Conservation (phyloP, 2,329 filamentous ascomycete genomes). For the Cadophora sp. region DNA sequence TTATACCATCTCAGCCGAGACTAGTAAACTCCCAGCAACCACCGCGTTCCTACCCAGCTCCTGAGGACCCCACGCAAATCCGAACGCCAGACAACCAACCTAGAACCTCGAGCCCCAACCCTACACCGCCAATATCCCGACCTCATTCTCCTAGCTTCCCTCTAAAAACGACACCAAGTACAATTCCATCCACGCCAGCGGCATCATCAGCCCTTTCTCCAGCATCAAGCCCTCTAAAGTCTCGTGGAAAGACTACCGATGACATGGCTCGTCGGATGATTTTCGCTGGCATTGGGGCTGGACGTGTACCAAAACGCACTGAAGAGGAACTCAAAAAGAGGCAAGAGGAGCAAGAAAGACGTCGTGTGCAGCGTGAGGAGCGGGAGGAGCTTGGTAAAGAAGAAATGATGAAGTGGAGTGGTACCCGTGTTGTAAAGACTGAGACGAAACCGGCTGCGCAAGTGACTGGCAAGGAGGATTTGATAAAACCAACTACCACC, state of each 20-base stretch:
- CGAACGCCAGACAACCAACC: not conserved
- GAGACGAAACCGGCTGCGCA: not conserved
- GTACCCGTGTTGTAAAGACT: not conserved
- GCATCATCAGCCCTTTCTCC: not conserved
- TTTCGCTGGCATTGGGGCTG: not conserved
- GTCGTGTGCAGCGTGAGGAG: conserved; percentile 12
- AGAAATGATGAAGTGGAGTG: conserved; percentile 4
- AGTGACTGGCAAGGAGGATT: not conserved
- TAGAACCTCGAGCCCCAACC: not conserved
- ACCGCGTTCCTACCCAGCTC: not conserved
- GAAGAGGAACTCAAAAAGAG: conserved; percentile 15
- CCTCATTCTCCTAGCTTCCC: not conserved
- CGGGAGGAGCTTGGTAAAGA: conserved; percentile 2
- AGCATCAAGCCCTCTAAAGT: not conserved
- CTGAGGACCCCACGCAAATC: not conserved
- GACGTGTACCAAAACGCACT: conserved; percentile 5
- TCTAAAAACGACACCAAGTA: not conserved
- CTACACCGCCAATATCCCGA: not conserved
- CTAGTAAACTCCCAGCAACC: not conserved
- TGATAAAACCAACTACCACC: not conserved
- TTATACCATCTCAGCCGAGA: not conserved
- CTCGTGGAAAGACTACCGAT: conserved; percentile 5
- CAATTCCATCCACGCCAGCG: not conserved
- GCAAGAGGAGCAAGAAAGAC: not conserved
- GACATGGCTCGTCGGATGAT: conserved; percentile 4